Conservation (phyloP, 768 basidiomycete species). For the Rickenella mellea region DNA sequence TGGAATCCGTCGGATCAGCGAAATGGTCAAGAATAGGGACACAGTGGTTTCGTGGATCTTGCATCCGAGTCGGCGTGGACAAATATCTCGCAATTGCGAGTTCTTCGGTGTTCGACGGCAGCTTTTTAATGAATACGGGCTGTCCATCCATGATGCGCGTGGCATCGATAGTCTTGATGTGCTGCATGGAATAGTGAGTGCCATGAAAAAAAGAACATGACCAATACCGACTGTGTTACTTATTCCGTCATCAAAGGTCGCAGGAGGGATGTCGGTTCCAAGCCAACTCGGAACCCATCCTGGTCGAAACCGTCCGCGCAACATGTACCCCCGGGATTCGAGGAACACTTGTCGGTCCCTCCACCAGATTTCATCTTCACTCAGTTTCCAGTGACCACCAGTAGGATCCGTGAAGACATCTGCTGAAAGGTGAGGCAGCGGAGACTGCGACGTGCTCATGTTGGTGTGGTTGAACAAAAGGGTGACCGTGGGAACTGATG, state of each 20-base stretch:
- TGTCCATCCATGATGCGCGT: not conserved
- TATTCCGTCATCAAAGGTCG: not conserved
- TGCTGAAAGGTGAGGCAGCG: too few relatives aligned
- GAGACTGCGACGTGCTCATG: too few relatives aligned
- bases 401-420: too few relatives aligned
- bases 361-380: not conserved
- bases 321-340: not conserved
- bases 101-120: not conserved
- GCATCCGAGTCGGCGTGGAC: not conserved
- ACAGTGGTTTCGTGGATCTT: not conserved
- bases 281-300: not conserved
- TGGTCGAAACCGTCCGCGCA: not conserved
- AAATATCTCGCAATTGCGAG: not conserved
- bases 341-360: not conserved
- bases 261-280: not conserved
- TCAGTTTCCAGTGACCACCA: too few relatives aligned
- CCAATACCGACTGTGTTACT: too few relatives aligned
- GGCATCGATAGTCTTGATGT: not conserved
- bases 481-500: too few relatives aligned
- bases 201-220: not conserved
- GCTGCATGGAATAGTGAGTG: not conserved
- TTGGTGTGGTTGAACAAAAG: too few relatives aligned
- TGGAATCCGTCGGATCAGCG: conserved; percentile 3
- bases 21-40: not conserved
- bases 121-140: not conserved